Evolutionary conservation across 257 asterid species (phyloP).

Genomic region (Fraxinus americana): DNA sequence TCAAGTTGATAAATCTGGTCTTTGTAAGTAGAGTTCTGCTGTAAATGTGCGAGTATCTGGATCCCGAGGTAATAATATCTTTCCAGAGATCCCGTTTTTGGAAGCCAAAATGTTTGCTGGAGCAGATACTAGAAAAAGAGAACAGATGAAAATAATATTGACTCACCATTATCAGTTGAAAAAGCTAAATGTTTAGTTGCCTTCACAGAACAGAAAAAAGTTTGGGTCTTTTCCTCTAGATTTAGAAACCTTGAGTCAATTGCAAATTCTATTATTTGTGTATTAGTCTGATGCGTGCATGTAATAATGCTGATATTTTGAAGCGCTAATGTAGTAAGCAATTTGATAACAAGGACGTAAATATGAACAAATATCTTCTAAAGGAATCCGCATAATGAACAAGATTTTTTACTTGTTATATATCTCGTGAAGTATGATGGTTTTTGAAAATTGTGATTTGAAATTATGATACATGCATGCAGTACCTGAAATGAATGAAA

Average conservation of each 20-base stretch:
- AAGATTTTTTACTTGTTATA: too few relatives aligned
- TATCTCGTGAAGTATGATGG: too few relatives aligned
- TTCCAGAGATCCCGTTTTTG: conserved; percentile 33
- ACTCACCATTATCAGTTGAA: conserved; percentile 24
- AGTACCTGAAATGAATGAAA: too few relatives aligned
- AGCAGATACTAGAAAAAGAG: conserved; percentile 32
- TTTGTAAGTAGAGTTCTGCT: conserved; percentile 41
- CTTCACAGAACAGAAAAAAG: conserved; percentile 28
- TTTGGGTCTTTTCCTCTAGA: conserved; percentile 14
- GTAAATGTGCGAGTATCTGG: conserved; percentile 42
- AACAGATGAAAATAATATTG: conserved; percentile 34
- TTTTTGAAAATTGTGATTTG: too few relatives aligned
- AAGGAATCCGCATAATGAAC: not conserved
- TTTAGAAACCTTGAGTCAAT: conserved; percentile 1
- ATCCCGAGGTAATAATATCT: conserved; percentile 4
- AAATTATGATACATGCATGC: too few relatives aligned
- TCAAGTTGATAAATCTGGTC: conserved; percentile 33
- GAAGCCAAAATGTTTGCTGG: conserved; percentile 36
- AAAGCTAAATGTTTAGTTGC: conserved; percentile 27
- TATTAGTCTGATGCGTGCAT: not conserved
- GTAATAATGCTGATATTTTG: not conserved
- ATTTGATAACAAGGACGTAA: not conserved
- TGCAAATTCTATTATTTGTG: conserved; percentile 13
- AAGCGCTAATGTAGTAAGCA: not conserved
- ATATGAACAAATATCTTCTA: not conserved